phyloP scores from a whole-genome alignment of 345 rosid species.

The Aegle marmelos region DNA sequence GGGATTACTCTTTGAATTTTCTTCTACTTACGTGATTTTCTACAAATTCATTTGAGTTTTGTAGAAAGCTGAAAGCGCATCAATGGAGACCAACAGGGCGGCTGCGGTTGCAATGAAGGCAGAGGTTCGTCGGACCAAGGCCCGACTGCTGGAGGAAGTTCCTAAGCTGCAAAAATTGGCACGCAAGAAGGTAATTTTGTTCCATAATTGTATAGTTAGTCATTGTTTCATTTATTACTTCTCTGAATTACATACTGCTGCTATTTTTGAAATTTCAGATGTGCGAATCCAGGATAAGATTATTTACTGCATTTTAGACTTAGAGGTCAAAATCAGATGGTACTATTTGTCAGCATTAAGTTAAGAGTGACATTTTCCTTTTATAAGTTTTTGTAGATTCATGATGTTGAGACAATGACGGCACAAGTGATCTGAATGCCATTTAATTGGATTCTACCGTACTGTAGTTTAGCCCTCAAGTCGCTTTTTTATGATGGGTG shows the following conservation, averaged over 20 bases:
- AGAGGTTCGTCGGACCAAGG: constrained; percentile 73
- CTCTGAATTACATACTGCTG: background rate
- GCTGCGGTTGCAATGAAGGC: constrained; percentile 66
- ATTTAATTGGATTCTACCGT: background rate
- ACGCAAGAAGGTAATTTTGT: constrained; percentile 50
- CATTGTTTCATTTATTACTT: background rate
- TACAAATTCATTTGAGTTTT: background rate
- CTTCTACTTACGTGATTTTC: background rate
- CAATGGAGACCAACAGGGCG: constrained; percentile 64
- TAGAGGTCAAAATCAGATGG: background rate
- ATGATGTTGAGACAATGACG: background rate
- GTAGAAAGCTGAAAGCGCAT: constrained; percentile 66
- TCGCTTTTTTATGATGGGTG: background rate
- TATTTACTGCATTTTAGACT: background rate
- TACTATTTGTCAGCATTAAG: background rate
- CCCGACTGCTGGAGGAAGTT: constrained; percentile 62
- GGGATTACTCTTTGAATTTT: background rate
- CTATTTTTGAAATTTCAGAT: background rate
- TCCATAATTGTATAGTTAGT: background rate
- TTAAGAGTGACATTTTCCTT: background rate
- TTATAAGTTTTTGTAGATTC: background rate
- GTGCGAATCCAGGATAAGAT: background rate
- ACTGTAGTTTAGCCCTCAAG: background rate
- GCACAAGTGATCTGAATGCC: background rate
- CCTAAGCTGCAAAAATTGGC: constrained; percentile 68